Base-by-base conservation (phyloP, 306 rosid species). In the Prunus mongolica region DNA sequence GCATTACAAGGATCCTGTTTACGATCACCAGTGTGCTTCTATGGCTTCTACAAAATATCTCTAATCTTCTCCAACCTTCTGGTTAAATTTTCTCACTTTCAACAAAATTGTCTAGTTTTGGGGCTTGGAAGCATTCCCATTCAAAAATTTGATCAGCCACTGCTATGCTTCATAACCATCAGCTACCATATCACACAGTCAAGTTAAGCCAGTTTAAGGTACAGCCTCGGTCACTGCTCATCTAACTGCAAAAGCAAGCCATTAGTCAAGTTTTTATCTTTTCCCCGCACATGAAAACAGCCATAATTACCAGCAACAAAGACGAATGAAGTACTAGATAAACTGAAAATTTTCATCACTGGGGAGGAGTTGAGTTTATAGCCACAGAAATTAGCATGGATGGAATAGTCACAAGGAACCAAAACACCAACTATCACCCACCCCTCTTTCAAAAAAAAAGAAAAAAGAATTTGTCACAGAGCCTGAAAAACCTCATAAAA, bases 221-320 rank as follows among this genome's bases (percentile, higher is more conserved):
- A 65, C 15, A 45, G 5, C 3, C 32, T 24, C 12, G 18, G 2
- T 68, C 34, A 45, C 11, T 13, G 57, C 4, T 49, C 73, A 69
- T 49, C 73, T 34, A 69, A 25, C n/a, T 18, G 57, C n/a, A 18
- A 16, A 51, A 15, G 44, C 44, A 4, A 52, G 9, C n/a, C 57
- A 14, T 52, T 18, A 52, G n/a, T 15, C 57, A 52, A 52, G n/a
- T 52, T 5, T n/a, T 52, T 57, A 12, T 72, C 27, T 57, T 15
- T 41, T 72, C 55, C 67, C 76, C 58, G 76, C 65, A 72, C 65
- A 71, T 51, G 5, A 19, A 54, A 54, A 52, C 12, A 12, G 30
- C 20, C 15, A 55, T 9, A 52, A 51, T 13, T 12, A 71, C 34
- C 25, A 55, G 20, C 30, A 50, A 13, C 30, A 19, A 69, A 28